Conservation (phyloP, 2,329 filamentous ascomycete species). For the Paecilomyces sp. region DNA sequence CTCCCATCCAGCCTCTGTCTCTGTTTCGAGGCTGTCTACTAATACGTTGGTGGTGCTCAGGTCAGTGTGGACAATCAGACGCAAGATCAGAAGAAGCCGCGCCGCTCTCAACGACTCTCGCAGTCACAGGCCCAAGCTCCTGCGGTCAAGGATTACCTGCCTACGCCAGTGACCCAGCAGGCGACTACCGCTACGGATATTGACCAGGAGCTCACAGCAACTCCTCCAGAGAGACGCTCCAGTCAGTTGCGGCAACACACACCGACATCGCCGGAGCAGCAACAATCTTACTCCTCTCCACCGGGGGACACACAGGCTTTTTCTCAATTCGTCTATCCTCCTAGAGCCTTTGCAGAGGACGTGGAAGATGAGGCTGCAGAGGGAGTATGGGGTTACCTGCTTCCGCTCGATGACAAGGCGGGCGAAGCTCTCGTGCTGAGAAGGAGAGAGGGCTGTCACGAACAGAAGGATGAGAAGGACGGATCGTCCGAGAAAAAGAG, state of each 20-base stretch:
- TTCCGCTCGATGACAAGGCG: slow-evolving; percentile 68
- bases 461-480: slow-evolving; percentile 30
- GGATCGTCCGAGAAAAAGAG: slow-evolving; percentile 29
- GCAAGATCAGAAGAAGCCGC: slow-evolving; percentile 70
- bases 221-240: slow-evolving; percentile 56
- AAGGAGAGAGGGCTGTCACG: slow-evolving; percentile 64
- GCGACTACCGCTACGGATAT: slow-evolving; percentile 55
- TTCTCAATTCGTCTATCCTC: slow-evolving; percentile 72
- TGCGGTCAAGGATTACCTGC: slow-evolving; percentile 63
- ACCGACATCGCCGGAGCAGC: slow-evolving; percentile 30
- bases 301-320: slow-evolving; percentile 71
- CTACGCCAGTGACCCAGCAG: slow-evolving; percentile 70
- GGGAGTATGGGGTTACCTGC: slow-evolving; percentile 92
- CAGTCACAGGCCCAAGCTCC: slow-evolving; percentile 50
- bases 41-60: slow-evolving; percentile 40
- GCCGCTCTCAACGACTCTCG: slow-evolving; percentile 66
- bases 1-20: slow-evolving; percentile 10
- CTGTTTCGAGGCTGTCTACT: slow-evolving; percentile 11
- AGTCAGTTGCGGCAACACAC: slow-evolving; percentile 45
- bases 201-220: slow-evolving; percentile 64
- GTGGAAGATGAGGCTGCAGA: slow-evolving; percentile 77
- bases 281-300: slow-evolving; percentile 51
- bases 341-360: slow-evolving; percentile 67
- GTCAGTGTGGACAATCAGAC: slow-evolving; percentile 56
- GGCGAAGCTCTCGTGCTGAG: slow-evolving; percentile 67